Evolutionary conservation across 345 rosid genomes (phyloP).

Genomic region (Noccaea caerulescens): DNA sequence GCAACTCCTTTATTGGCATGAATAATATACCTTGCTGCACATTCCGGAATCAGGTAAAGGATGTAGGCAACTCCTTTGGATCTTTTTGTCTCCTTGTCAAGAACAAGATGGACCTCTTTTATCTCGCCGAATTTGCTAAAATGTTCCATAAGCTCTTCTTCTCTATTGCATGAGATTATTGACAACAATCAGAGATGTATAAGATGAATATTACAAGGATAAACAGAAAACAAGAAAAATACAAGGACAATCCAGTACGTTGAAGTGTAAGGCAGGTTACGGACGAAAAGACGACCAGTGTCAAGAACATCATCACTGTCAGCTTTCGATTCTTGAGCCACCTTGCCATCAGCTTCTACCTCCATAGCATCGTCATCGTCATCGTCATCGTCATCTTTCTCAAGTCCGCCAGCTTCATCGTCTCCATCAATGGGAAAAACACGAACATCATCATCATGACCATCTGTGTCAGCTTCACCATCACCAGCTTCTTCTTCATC

Average conservation of each 20-base stretch:
- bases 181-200: slow-evolving; percentile 16
- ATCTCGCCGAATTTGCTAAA: slow-evolving; percentile 67
- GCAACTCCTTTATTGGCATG: not conserved
- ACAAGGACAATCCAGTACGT: slow-evolving; percentile 49
- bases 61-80: slow-evolving; percentile 90
- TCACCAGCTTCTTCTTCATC: slow-evolving; percentile 41
- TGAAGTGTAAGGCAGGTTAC: slow-evolving; percentile 80
- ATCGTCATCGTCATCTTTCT: not conserved
- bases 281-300: slow-evolving; percentile 77
- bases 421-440: slow-evolving; percentile 32
- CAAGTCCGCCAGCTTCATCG: slow-evolving; percentile 27
- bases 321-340: slow-evolving; percentile 47
- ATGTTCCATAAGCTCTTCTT: slow-evolving; percentile 84
- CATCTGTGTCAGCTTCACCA: slow-evolving; percentile 29
- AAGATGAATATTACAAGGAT: slow-evolving; percentile 11
- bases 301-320: slow-evolving; percentile 53
- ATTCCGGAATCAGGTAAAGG: slow-evolving; percentile 64
- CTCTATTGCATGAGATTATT: slow-evolving; percentile 52
- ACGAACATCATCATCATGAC: slow-evolving; percentile 30
- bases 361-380: slow-evolving; percentile 25
- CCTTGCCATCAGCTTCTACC: slow-evolving; percentile 43
- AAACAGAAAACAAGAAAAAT: not conserved
- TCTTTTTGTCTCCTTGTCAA: slow-evolving; percentile 86
- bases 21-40: slow-evolving; percentile 76
- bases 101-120: slow-evolving; percentile 79